Base-by-base conservation (phyloP, 805 yeast genomes). In the Metschnikowia similis region DNA sequence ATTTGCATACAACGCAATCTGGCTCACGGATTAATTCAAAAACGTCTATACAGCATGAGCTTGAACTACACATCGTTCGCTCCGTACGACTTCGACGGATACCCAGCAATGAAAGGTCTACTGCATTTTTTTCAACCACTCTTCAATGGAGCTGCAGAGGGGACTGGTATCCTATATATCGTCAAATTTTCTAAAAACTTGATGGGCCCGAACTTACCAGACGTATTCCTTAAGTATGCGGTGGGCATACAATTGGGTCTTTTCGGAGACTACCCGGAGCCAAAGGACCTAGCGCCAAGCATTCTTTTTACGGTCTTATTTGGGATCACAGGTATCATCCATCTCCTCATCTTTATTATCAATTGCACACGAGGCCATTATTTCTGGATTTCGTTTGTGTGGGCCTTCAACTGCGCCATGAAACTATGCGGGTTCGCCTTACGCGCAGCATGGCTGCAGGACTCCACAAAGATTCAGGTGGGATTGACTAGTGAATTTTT, bases 321-420 rank as follows among this genome's bases (percentile, higher is more conserved):
- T 30, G 60, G 45, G 7, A 38, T 60, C 14, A 17, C 57, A 3
- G 57, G 48, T 2, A 10, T 59, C 3, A n/a, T 51, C 3, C 65
- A 61, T 29, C 48, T 57, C 10, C 11, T 44, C 4, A 48, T 61
- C 6, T 61, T 59, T 37, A 28, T 39, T 29, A 43, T 56, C 48
- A 61, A 61, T 49, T 48, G 16, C 36, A 43, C 55, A 8, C 48
- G 62, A 10, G 65, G 65, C 28, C 65, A 61, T 48, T 43, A 57
- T 41, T 61, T 61, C 42, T 56, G 55, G 54, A 45, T 61, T 9
- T 57, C 62, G 29, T 42, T 58, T n/a, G 52, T 49, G 2, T 61
- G 58, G 58, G 47, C 49, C 8, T 7, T 57, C n/a, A 53, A 58
- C 38, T 53, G 57, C 38, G 34, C 42, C 1, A 31, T 54, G 48